Evolutionary conservation across 805 yeast genomes (phyloP).

Genomic region (Candida tallmaniae): DNA sequence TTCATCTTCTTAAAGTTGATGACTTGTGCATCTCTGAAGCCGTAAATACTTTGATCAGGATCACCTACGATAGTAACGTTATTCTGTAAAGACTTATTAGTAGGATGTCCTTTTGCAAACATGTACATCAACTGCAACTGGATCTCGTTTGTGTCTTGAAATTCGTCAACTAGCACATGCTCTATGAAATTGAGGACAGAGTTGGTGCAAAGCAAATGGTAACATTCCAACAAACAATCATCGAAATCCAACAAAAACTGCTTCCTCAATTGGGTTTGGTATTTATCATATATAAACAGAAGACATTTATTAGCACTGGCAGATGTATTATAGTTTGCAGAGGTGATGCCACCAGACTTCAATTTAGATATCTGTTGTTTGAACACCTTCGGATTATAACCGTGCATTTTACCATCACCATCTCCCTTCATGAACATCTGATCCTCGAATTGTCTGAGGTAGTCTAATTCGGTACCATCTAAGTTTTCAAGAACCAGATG

Average conservation of each 20-base stretch:
- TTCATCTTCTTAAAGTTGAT: conserved; percentile 60
- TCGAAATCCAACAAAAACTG: conserved; percentile 70
- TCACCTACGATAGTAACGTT: conserved; percentile 91
- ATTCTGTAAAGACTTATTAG: conserved; percentile 26
- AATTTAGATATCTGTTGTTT: conserved; percentile 48
- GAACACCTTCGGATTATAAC: conserved; percentile 37
- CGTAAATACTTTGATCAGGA: conserved; percentile 93
- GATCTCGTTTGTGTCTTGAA: conserved; percentile 82
- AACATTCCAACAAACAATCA: conserved; percentile 62
- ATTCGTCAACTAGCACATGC: conserved; percentile 88
- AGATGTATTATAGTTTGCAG: conserved; percentile 24
- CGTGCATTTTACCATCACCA: conserved; percentile 19
- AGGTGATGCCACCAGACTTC: conserved; percentile 52
- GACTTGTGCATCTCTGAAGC: conserved; percentile 76
- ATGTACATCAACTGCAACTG: conserved; percentile 67
- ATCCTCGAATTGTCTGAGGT: not conserved
- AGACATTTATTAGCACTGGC: conserved; percentile 2
- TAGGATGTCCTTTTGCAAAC: conserved; percentile 34
- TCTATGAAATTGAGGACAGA: conserved; percentile 46
- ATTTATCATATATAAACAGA: conserved; percentile 40
- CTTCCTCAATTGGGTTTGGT: conserved; percentile 44
- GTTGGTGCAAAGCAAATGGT: conserved; percentile 43
- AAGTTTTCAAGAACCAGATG: conserved; percentile 33
- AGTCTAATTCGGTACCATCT: conserved; percentile 15
- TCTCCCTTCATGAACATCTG: conserved; percentile 11